phyloP scores from a whole-genome alignment of 2,329 filamentous ascomycete genomes.

The Curvularia sp. region DNA sequence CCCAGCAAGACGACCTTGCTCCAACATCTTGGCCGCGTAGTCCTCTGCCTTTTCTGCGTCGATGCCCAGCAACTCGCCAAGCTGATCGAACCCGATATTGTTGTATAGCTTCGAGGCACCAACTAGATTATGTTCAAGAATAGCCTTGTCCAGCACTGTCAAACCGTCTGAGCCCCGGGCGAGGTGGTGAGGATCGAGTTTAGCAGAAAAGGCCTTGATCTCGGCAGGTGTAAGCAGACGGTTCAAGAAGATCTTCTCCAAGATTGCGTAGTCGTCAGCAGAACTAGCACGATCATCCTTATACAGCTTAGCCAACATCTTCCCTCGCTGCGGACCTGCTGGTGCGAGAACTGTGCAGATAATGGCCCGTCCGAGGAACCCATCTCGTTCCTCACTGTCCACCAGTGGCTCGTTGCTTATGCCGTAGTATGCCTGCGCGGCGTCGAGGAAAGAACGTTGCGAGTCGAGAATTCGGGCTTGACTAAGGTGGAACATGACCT shows the following conservation, averaged over 20 bases:
- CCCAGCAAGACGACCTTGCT: conserved; percentile 86
- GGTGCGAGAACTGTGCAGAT: conserved; percentile 92
- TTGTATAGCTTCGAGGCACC: conserved; percentile 71
- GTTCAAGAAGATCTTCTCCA: conserved; percentile 98
- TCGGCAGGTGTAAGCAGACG: conserved; percentile 81
- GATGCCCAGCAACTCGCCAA: conserved; percentile 80
- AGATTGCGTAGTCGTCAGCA: conserved; percentile 81
- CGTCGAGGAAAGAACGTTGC: conserved; percentile 86
- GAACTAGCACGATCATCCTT: conserved; percentile 85
- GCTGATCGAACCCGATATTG: conserved; percentile 66
- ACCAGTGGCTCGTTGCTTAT: conserved; percentile 80
- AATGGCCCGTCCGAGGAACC: conserved; percentile 84
- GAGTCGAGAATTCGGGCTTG: conserved; percentile 94
- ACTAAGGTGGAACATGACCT: conserved; percentile 86
- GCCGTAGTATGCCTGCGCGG: conserved; percentile 85
- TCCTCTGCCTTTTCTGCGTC: conserved; percentile 83
- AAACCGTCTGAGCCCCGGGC: conserved; percentile 88
- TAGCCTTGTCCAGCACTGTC: conserved; percentile 90
- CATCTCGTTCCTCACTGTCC: conserved; percentile 84
- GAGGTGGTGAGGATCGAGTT: conserved; percentile 84
- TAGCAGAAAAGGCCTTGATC: conserved; percentile 82
- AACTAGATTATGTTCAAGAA: conserved; percentile 94
- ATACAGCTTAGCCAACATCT: conserved; percentile 82
- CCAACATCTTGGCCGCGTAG: conserved; percentile 93
- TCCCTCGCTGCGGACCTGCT: conserved; percentile 83